phyloP scores from a whole-genome alignment of 805 yeast species.

The Candida pseudofarinosa region DNA sequence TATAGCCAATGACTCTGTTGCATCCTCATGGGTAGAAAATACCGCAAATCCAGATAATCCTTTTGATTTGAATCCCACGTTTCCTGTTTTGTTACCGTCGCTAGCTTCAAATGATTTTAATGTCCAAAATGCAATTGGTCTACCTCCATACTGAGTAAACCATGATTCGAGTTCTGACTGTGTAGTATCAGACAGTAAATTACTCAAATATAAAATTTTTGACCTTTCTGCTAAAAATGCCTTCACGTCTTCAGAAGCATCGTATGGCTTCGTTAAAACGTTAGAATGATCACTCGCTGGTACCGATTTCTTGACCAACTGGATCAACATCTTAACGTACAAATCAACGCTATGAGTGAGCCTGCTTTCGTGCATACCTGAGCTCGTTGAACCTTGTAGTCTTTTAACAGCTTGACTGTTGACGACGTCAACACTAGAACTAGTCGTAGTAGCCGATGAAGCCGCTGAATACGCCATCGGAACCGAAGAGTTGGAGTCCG shows the following conservation, averaged over 20 bases:
- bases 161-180: conserved; percentile 88
- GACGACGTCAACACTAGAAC: conserved; percentile 3
- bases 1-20: conserved; percentile 69
- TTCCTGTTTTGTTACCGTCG: conserved; percentile 7
- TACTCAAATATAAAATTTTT: conserved; percentile 73
- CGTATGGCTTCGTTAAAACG: conserved; percentile 70
- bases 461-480: conserved; percentile 4
- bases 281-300: conserved; percentile 49
- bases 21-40: conserved; percentile 81
- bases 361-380: conserved; percentile 22
- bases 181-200: conserved; percentile 80
- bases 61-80: conserved; percentile 21
- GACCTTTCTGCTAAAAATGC: conserved; percentile 69
- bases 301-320: conserved; percentile 44
- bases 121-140: conserved; percentile 89
- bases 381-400: background rate
- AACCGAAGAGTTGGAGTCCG: conserved; percentile 6
- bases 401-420: background rate
- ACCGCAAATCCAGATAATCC: conserved; percentile 75
- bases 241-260: conserved; percentile 66
- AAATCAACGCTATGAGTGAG: conserved; percentile 45
- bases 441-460: conserved; percentile 7
- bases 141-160: conserved; percentile 83
- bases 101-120: conserved; percentile 49
- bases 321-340: conserved; percentile 41